Evolutionary conservation across 306 rosid genomes (phyloP).

Genomic region (Dryas alaskensis): DNA sequence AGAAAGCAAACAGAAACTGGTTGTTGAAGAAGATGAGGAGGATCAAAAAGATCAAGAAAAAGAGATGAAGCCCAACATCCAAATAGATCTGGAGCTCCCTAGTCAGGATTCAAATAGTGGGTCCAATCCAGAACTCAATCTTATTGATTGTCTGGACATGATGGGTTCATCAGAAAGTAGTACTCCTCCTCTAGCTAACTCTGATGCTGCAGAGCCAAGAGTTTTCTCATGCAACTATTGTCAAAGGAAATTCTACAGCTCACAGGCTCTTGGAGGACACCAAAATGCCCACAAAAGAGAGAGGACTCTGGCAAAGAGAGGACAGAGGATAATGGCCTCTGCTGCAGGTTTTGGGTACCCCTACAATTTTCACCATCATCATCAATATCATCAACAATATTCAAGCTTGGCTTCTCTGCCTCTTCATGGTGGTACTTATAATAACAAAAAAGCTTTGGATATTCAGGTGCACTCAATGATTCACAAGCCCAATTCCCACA

Average conservation of each 20-base stretch:
- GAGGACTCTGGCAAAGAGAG: slow-evolving; percentile 66
- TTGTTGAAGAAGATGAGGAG: slow-evolving; percentile 39
- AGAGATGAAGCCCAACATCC: slow-evolving; percentile 16
- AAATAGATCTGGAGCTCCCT: slow-evolving; percentile 44
- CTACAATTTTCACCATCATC: slow-evolving; percentile 27
- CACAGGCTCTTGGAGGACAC: slow-evolving; percentile 89
- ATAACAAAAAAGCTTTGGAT: slow-evolving; percentile 38
- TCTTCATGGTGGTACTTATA: slow-evolving; percentile 35
- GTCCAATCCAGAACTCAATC: slow-evolving; percentile 44
- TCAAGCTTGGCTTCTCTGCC: slow-evolving; percentile 51
- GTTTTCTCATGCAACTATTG: slow-evolving; percentile 76
- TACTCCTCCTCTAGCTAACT: slow-evolving; percentile 7
- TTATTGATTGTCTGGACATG: slow-evolving; percentile 45
- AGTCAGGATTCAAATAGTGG: slow-evolving; percentile 1
- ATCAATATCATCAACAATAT: slow-evolving; percentile 12
- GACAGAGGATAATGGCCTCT: slow-evolving; percentile 49
- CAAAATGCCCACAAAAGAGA: slow-evolving; percentile 91
- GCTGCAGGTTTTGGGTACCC: slow-evolving; percentile 44
- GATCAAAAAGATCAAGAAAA: slow-evolving; percentile 18
- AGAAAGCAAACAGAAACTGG: slow-evolving; percentile 31
- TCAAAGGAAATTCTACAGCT: slow-evolving; percentile 68
- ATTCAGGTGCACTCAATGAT: slow-evolving; percentile 52
- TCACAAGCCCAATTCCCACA: slow-evolving; percentile 42
- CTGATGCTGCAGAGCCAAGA: slow-evolving; percentile 34
- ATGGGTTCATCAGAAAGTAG: slow-evolving; percentile 21